Evolutionary conservation across 2,329 filamentous ascomycete species (phyloP).

Genomic region (Arthroderma sp.): DNA sequence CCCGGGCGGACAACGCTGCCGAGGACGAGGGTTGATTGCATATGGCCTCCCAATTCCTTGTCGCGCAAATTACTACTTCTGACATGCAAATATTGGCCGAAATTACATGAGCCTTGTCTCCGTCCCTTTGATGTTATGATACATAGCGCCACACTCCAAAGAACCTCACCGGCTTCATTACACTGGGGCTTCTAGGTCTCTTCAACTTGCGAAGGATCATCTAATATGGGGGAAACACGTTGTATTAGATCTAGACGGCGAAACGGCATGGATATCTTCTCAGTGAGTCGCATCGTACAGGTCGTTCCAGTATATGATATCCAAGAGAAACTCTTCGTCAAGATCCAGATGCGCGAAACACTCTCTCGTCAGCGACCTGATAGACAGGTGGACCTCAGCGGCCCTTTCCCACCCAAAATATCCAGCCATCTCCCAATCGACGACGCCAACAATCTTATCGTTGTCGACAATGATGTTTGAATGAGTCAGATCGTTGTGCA

Average conservation of each 20-base stretch:
- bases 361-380: not conserved
- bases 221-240: not conserved
- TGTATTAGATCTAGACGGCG: not conserved
- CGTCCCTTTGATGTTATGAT: too few species aligned
- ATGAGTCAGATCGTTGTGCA: conserved; percentile 30
- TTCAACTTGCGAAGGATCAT: not conserved
- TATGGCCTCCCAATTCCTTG: not conserved
- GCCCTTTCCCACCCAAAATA: conserved; percentile 29
- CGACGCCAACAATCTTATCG: conserved; percentile 27
- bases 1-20: too few species aligned
- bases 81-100: too few species aligned
- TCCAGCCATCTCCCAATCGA: conserved; percentile 30
- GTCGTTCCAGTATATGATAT: not conserved
- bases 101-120: too few species aligned
- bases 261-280: not conserved
- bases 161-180: too few species aligned
- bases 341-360: not conserved
- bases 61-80: not conserved
- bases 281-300: not conserved
- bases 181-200: not conserved
- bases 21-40: not conserved
- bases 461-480: conserved; percentile 30
- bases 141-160: not conserved
- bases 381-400: conserved; percentile 24
- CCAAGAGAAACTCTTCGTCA: not conserved